phyloP scores from a whole-genome alignment of 2,329 filamentous ascomycete species.

The Byssochlamys sp. region DNA sequence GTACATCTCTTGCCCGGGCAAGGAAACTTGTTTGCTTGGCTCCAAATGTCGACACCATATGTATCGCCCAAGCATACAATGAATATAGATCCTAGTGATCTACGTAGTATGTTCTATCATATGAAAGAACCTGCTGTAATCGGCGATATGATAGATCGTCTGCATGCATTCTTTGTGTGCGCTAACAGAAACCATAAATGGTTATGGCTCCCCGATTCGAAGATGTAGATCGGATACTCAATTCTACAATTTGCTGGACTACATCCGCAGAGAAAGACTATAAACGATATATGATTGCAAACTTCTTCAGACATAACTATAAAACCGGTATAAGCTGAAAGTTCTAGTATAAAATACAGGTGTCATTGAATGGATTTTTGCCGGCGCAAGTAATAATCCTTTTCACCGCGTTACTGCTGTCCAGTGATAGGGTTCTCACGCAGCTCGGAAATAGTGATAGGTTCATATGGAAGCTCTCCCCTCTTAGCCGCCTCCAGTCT shows the following conservation, averaged over 20 bases:
- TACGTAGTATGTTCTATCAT: too few relatives aligned
- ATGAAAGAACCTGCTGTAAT: too few relatives aligned
- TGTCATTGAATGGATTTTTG: background rate
- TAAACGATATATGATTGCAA: background rate
- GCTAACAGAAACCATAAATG: too few relatives aligned
- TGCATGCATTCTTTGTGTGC: too few relatives aligned
- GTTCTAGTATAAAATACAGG: background rate
- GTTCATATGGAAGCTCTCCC: constrained; percentile 53
- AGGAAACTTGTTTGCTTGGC: too few relatives aligned
- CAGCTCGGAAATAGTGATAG: constrained; percentile 14
- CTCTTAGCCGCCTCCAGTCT: constrained; percentile 53
- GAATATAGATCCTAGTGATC: too few relatives aligned
- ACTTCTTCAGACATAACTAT: background rate
- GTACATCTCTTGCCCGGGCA: too few relatives aligned
- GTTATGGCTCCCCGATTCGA: background rate
- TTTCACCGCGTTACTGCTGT: background rate
- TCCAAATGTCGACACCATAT: too few relatives aligned
- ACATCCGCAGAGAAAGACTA: background rate
- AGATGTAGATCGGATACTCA: background rate
- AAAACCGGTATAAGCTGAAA: background rate
- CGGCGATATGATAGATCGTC: too few relatives aligned
- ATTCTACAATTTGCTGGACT: background rate
- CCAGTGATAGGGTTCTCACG: constrained; percentile 9
- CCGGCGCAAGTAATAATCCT: background rate
- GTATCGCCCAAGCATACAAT: too few relatives aligned